Percentiles rank a stretch among this genome's conserved stretches.
phyloP scores from a whole-genome alignment of 495 filamentous ascomycete genomes.

The Xylaria grammica region DNA sequence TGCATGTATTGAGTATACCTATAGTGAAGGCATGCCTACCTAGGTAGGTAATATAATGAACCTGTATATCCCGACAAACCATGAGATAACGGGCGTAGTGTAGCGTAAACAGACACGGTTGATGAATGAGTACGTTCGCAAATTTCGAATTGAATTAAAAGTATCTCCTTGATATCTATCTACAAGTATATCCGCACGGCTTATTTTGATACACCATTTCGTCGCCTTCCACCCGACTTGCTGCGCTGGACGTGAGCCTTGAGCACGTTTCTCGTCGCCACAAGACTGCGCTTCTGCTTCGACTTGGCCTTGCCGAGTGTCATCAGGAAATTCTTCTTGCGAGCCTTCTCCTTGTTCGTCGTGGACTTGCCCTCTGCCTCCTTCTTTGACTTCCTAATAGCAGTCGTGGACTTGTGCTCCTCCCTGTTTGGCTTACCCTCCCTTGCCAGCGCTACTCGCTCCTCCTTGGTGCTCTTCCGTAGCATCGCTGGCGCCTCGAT shows the following conservation, averaged over 20 bases:
- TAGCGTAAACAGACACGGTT: neutral
- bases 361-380: constrained; percentile 86
- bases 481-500: constrained; percentile 78
- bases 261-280: constrained; percentile 76
- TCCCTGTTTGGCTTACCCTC: constrained; percentile 74
- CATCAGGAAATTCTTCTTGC: constrained; percentile 98
- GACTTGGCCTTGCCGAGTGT: constrained; percentile 90
- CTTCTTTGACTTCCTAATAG: constrained; percentile 82
- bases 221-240: constrained; percentile 83
- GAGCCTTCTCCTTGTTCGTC: constrained; percentile 96
- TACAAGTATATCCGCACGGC: neutral
- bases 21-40: too few relatives aligned
- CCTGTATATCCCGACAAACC: too few relatives aligned
- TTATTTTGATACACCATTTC: constrained; percentile 55
- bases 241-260: constrained; percentile 80
- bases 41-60: too few relatives aligned
- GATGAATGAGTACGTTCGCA: neutral
- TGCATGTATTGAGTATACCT: too few relatives aligned
- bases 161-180: neutral
- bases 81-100: too few relatives aligned
- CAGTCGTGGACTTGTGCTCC: constrained; percentile 81
- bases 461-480: constrained; percentile 77
- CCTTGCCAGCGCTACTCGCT: constrained; percentile 76
- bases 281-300: constrained; percentile 91
- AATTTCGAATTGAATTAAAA: neutral